Percentiles rank a stretch among this genome's conserved stretches.
phyloP scores from a whole-genome alignment of 2,329 filamentous ascomycete species.

The Aspergillus felis region DNA sequence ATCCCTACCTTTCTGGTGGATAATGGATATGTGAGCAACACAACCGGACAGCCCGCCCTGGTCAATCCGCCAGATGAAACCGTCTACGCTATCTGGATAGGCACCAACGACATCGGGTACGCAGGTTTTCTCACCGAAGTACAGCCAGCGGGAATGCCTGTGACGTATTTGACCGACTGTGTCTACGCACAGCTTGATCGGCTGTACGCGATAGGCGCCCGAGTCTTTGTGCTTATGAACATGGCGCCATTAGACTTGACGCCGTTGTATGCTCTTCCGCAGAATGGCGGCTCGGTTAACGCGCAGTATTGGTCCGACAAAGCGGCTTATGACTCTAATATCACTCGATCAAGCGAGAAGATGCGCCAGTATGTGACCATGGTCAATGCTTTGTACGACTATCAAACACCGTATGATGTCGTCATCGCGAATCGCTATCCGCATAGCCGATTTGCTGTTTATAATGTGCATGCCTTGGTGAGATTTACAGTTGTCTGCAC shows the following conservation, averaged over 20 bases:
- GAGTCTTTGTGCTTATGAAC: conserved; percentile 70
- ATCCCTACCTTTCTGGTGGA: conserved; percentile 39
- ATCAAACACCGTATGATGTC: conserved; percentile 46
- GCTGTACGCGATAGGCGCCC: conserved; percentile 62
- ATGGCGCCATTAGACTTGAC: conserved; percentile 60
- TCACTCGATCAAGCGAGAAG: conserved; percentile 46
- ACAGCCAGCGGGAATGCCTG: conserved; percentile 56
- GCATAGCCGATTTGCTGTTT: conserved; percentile 59
- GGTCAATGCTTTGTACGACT: conserved; percentile 50
- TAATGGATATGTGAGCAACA: conserved; percentile 9
- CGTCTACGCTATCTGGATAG: conserved; percentile 74
- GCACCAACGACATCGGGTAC: conserved; percentile 71
- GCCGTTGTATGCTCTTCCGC: conserved; percentile 59
- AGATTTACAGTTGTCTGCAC: conserved; percentile 8
- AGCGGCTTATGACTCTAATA: conserved; percentile 33
- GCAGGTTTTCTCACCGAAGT: conserved; percentile 62
- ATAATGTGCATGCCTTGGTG: conserved; percentile 61
- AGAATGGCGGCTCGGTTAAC: conserved; percentile 40
- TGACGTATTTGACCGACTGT: conserved; percentile 64
- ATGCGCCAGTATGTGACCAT: conserved; percentile 50
- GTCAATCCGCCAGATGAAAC: conserved; percentile 53
- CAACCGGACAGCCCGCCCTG: conserved; percentile 24
- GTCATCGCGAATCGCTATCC: conserved; percentile 41
- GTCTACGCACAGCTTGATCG: conserved; percentile 60
- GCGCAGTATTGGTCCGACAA: conserved; percentile 48